Evolutionary conservation across 1,284 basidiomycete genomes (phyloP).

Genomic region (Rhodotorula sp.): DNA sequence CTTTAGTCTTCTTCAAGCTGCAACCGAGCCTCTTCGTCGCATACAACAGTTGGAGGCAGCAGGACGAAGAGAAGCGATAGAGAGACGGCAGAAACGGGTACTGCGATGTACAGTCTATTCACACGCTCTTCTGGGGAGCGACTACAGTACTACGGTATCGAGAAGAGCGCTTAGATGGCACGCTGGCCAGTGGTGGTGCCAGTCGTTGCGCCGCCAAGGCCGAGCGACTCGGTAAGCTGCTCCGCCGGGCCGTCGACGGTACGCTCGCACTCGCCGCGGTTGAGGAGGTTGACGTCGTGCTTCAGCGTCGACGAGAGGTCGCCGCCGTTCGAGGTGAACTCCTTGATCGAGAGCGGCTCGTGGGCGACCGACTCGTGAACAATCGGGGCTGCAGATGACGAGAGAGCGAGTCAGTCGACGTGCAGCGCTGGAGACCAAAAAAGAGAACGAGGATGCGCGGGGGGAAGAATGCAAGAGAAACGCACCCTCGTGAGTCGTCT

Average conservation of each 20-base stretch:
- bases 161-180: background rate
- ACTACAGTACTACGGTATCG: background rate
- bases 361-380: constrained; percentile 37
- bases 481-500: constrained; percentile 27
- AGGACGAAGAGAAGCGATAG: too few relatives aligned
- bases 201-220: constrained; percentile 14
- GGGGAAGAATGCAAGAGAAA: too few relatives aligned
- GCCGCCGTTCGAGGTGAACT: constrained; percentile 36
- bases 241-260: constrained; percentile 37
- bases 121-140: background rate
- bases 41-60: too few relatives aligned
- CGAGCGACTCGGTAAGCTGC: constrained; percentile 11
- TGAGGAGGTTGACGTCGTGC: constrained; percentile 21
- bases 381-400: constrained; percentile 14
- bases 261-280: constrained; percentile 31
- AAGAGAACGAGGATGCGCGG: too few relatives aligned
- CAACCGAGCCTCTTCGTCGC: too few relatives aligned
- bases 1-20: too few relatives aligned
- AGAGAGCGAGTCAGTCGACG: background rate
- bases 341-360: constrained; percentile 36
- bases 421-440: too few relatives aligned
- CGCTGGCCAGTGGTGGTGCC: constrained; percentile 1
- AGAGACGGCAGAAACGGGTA: too few relatives aligned
- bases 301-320: constrained; percentile 38
- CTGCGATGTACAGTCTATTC: too few relatives aligned